These are phyloP conservation scores for Plectosphaerella plurivora DNA, from an alignment of 2,329 filamentous ascomycete genomes.

Conservation along the genomic window DNA sequence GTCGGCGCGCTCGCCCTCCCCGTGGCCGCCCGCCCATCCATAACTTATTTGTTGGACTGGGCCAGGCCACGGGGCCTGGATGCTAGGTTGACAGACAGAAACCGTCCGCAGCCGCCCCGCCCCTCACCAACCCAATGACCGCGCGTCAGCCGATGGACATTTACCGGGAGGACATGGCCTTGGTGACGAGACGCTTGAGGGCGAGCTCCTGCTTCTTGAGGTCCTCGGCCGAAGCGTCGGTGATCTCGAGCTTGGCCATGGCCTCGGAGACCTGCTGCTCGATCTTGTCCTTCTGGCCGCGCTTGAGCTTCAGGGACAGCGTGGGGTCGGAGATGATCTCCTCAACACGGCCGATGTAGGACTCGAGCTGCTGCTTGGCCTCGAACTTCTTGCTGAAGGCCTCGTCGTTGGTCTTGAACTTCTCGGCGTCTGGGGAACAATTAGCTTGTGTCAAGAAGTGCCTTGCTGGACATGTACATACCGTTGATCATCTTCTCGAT, in stretches of 20 bases:
- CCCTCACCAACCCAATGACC: background rate
- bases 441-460: conserved; percentile 11
- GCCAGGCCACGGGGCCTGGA: conserved; percentile 4
- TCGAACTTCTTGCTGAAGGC: conserved; percentile 99
- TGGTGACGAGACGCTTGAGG: conserved; percentile 96
- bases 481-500: conserved; percentile 97
- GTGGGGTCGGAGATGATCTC: conserved; percentile 97
- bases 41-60: background rate
- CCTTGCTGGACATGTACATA: conserved; percentile 29
- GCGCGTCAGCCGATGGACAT: conserved; percentile 8
- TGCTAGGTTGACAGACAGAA: conserved; percentile 1
- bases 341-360: conserved; percentile 97
- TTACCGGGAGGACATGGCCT: conserved; percentile 94
- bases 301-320: conserved; percentile 96
- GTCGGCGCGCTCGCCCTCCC: background rate
- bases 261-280: conserved; percentile 95
- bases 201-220: conserved; percentile 99
- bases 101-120: conserved; percentile 6
- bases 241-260: conserved; percentile 95
- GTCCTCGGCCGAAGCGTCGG: conserved; percentile 87
- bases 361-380: conserved; percentile 98
- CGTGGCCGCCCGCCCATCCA: background rate
- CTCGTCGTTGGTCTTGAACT: conserved; percentile 98
- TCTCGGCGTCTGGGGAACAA: conserved; percentile 67
- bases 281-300: conserved; percentile 99